Evolutionary conservation across 257 asterid genomes (phyloP).

Genomic region (Solanum arcanum): DNA sequence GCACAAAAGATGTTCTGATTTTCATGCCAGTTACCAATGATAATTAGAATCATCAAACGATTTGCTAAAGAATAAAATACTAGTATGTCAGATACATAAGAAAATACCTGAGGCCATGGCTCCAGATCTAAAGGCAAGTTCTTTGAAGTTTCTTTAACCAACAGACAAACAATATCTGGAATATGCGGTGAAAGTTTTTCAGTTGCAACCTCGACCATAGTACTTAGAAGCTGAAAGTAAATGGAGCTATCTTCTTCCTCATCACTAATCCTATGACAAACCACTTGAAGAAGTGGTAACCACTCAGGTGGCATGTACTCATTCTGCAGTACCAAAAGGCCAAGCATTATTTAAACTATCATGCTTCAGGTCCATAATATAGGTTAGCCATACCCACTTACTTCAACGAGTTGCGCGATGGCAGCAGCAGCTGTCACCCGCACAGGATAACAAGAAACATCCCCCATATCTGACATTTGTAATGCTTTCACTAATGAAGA

Average conservation of each 20-base stretch:
- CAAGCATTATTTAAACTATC: not conserved
- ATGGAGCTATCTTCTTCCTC: slow-evolving; percentile 23
- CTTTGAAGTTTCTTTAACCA: slow-evolving; percentile 17
- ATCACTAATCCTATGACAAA: slow-evolving; percentile 15
- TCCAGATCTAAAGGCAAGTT: slow-evolving; percentile 16
- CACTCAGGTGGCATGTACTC: slow-evolving; percentile 33
- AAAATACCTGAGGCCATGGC: slow-evolving; percentile 32
- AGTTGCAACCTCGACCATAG: slow-evolving; percentile 21
- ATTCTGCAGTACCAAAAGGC: slow-evolving; percentile 16
- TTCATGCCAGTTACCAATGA: not conserved
- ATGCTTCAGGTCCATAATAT: not conserved
- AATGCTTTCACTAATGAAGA: slow-evolving; percentile 23
- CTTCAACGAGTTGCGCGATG: slow-evolving; percentile 30
- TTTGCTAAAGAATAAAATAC: not conserved
- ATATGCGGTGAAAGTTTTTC: slow-evolving; percentile 24
- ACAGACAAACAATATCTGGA: slow-evolving; percentile 20
- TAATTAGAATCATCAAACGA: not conserved
- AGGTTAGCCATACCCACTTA: slow-evolving; percentile 7
- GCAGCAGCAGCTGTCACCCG: slow-evolving; percentile 35
- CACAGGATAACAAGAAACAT: slow-evolving; percentile 28
- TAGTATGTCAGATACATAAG: not conserved
- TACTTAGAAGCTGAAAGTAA: slow-evolving; percentile 26
- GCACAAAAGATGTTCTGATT: not conserved
- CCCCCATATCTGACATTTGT: slow-evolving; percentile 12
- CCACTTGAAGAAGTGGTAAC: slow-evolving; percentile 28